Conservation (phyloP, 441 rosid genomes). For the Gossypium gossypioides region DNA sequence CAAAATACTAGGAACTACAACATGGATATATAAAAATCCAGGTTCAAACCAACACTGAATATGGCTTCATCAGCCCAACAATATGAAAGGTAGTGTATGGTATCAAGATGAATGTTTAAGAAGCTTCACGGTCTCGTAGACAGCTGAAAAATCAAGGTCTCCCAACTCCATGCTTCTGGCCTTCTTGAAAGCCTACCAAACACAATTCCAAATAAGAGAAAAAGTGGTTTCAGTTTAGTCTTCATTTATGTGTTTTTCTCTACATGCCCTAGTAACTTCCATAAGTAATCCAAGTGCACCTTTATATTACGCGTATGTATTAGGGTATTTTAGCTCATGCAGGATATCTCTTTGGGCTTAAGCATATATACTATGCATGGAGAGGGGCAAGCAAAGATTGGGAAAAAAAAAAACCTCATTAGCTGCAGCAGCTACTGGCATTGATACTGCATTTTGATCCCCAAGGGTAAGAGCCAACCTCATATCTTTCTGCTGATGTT, state of each 20-base stretch:
- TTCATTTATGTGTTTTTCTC: not conserved
- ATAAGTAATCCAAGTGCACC: too few species aligned
- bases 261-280: too few species aligned
- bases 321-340: not conserved
- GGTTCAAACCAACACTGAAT: not conserved
- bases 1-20: not conserved
- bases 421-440: slow-evolving; percentile 90
- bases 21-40: not conserved
- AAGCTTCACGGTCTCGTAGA: slow-evolving; percentile 52
- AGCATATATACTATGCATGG: not conserved
- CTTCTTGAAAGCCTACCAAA: slow-evolving; percentile 73
- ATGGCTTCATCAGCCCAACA: not conserved
- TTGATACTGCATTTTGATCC: slow-evolving; percentile 76
- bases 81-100: not conserved
- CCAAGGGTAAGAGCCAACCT: slow-evolving; percentile 92
- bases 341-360: not conserved
- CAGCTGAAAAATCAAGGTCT: slow-evolving; percentile 81
- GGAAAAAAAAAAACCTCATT: slow-evolving; percentile 48
- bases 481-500: slow-evolving; percentile 94
- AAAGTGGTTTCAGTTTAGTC: not conserved
- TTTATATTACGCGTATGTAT: not conserved
- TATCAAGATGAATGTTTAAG: slow-evolving; percentile 22
- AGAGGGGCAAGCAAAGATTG: not conserved
- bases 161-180: slow-evolving; percentile 81
- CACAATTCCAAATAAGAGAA: too few species aligned